Conservation (phyloP, 768 basidiomycete species). For the Dendrothele bispora region DNA sequence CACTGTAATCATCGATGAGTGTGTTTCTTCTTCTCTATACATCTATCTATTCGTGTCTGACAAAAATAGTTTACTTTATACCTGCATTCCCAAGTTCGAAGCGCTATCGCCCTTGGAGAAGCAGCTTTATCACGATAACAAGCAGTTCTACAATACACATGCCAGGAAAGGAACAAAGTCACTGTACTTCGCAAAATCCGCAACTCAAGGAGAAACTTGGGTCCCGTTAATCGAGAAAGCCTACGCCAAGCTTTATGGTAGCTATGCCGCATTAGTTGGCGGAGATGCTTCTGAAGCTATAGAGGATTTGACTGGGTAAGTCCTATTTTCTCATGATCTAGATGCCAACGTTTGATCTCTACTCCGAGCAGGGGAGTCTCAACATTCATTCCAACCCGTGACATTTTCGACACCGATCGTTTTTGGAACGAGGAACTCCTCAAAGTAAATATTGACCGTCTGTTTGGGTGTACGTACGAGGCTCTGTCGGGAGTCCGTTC, state of each 20-base stretch:
- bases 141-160: conserved; percentile 41
- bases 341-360: neutral
- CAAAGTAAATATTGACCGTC: conserved; percentile 48
- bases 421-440: conserved; percentile 58
- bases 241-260: conserved; percentile 56
- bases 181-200: conserved; percentile 50
- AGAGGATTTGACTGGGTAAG: conserved; percentile 58
- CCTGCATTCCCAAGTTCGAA: conserved; percentile 52
- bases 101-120: conserved; percentile 39
- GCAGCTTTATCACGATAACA: conserved; percentile 50
- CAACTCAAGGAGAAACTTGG: conserved; percentile 53
- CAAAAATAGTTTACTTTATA: conserved; percentile 50
- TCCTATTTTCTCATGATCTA: neutral
- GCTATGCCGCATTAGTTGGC: conserved; percentile 28
- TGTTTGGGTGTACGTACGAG: conserved; percentile 53
- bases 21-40: conserved; percentile 12
- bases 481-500: conserved; percentile 31
- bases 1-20: conserved; percentile 59
- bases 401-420: conserved; percentile 44
- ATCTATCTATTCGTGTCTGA: too few relatives aligned
- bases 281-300: conserved; percentile 50
- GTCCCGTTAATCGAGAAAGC: conserved; percentile 60
- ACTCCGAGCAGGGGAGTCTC: conserved; percentile 53
- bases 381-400: conserved; percentile 39
- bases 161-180: conserved; percentile 47